phyloP scores from a whole-genome alignment of 495 filamentous ascomycete species.

The Podospora tetraspora region DNA sequence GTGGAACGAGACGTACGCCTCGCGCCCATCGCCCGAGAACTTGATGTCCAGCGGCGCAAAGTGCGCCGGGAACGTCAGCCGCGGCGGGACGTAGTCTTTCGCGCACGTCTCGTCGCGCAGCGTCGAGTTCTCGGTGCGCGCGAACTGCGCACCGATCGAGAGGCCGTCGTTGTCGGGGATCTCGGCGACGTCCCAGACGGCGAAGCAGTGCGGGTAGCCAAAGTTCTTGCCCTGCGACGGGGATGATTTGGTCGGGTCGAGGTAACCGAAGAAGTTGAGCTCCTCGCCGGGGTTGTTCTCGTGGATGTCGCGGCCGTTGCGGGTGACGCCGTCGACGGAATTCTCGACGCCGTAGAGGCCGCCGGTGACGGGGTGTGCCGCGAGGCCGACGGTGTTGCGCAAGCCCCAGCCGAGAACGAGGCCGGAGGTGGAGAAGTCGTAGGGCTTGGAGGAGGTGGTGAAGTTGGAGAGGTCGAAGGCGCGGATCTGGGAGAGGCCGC shows the following conservation, averaged over 20 bases:
- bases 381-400: conserved; percentile 60
- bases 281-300: conserved; percentile 66
- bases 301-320: conserved; percentile 54
- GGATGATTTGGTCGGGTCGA: conserved; percentile 43
- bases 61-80: conserved; percentile 50
- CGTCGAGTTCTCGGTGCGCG: conserved; percentile 33
- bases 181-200: conserved; percentile 52
- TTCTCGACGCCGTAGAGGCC: conserved; percentile 67
- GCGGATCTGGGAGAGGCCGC: conserved; percentile 54
- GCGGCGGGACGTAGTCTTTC: conserved; percentile 33
- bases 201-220: conserved; percentile 60
- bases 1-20: conserved; percentile 50
- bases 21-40: conserved; percentile 35
- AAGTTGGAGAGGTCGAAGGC: conserved; percentile 51
- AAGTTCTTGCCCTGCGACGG: conserved; percentile 37
- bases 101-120: conserved; percentile 45
- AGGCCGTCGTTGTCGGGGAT: conserved; percentile 46
- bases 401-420: conserved; percentile 62
- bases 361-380: conserved; percentile 51
- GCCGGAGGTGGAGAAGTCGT: conserved; percentile 40
- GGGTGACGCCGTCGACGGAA: conserved; percentile 51
- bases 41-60: conserved; percentile 52
- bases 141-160: conserved; percentile 49
- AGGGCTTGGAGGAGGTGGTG: conserved; percentile 36
- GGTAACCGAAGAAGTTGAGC: conserved; percentile 59